phyloP scores from a whole-genome alignment of 257 asterid species.

The Jasminum sambac region DNA sequence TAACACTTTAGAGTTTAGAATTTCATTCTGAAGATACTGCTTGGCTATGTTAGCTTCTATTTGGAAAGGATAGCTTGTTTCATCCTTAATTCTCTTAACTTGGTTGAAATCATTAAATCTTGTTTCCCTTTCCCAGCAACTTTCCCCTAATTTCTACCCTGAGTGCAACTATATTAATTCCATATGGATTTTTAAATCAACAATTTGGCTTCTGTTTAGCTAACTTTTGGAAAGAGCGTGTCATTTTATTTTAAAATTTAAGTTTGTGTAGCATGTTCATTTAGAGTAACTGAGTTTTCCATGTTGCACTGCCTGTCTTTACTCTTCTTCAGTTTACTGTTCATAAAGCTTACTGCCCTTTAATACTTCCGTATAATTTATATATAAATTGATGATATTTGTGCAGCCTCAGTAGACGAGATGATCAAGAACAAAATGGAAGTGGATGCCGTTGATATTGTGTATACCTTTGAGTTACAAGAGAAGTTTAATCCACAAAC shows the following conservation, averaged over 20 bases:
- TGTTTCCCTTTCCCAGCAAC: neutral
- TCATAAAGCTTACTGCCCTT: neutral
- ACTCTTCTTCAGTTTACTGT: neutral
- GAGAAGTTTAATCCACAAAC: constrained; percentile 54
- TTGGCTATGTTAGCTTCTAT: neutral
- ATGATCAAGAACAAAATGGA: constrained; percentile 62
- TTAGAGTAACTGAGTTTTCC: neutral
- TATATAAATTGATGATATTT: constrained; percentile 27
- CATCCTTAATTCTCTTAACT: neutral
- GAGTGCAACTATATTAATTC: no score
- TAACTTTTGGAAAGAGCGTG: neutral
- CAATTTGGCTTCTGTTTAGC: neutral
- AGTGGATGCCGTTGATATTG: constrained; percentile 72
- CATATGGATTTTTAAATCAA: no score
- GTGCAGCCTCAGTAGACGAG: constrained; percentile 60
- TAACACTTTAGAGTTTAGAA: neutral
- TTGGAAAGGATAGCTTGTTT: no score
- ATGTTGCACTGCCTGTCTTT: neutral
- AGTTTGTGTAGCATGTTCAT: neutral
- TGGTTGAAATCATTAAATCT: neutral
- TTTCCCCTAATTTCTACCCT: neutral
- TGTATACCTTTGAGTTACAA: constrained; percentile 61
- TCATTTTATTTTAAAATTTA: no score
- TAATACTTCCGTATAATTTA: neutral
- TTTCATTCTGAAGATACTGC: neutral